Evolutionary conservation across 164 flowering plant genomes (phyloP), one percentile per base, ranked within the genome.

Genomic region (Stephania yunnanensis): DNA sequence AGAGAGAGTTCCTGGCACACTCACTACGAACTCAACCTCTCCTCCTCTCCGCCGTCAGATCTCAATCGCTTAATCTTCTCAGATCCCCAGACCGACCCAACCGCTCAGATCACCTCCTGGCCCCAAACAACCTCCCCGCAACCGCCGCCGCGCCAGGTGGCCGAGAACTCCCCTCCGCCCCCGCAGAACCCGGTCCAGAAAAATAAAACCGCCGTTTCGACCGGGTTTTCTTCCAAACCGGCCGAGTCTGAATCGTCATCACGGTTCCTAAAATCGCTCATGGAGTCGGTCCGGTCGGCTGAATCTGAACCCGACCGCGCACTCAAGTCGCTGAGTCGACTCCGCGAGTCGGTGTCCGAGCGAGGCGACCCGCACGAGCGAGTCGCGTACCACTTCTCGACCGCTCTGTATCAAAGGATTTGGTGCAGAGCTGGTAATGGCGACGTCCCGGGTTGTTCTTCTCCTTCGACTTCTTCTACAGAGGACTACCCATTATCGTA

Each of bases 301-400:
- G 96, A 91, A 50, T 77, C 88, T 0, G 90, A 91, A 31, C 89
- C 93, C 0, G 91, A 86, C 0, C 76, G 75, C 1, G 90, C 97
- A 0, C 69, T 78, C 7, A 82, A 87, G 65, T 66, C 87, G 13
- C 82, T 91, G 72, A 70, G 78, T 71, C 82, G 79, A 22, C 86
- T 95, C 70, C 75, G 87, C 70, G 89, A 86, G 52, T 85, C 88
- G 12, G 87, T 82, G 5, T 85, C 89, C 17, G 90, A 86, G 44
- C 74, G 74, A 44, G 99, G 99, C 10, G 89, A 88, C 76, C 89
- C 97, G 10, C 80, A 73, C 5, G 91, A 91, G 75, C 76, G 99
- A 68, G 92, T 93, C 0, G 87, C 83, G 15, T 91, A 78, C 74
- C 85, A 95, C 85, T 93, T 95, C 85, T 44, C 83, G 0, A 87